A percentile compares a stretch with the other conserved stretches of the same genome.
Evolutionary conservation across 2,329 filamentous ascomycete genomes (phyloP).

Genomic region (Pseudovirgaria hyperparasitica): DNA sequence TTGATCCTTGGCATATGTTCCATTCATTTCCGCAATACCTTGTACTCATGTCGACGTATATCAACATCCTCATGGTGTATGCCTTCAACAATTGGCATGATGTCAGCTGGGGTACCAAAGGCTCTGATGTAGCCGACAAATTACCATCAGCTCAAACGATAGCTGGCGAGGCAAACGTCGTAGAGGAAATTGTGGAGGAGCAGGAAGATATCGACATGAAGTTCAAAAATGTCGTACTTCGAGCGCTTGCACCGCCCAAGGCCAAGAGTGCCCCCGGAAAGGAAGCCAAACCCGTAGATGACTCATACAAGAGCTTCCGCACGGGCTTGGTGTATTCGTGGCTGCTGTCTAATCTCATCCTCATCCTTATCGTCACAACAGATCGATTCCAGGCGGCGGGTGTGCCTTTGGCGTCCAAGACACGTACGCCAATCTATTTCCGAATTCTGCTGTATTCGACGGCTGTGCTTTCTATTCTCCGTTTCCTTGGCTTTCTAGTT

Average conservation of each 20-base stretch:
- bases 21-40: constrained; percentile 85
- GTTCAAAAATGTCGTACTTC: constrained; percentile 84
- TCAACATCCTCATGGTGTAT: constrained; percentile 96
- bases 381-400: constrained; percentile 6
- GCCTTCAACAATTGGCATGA: constrained; percentile 99
- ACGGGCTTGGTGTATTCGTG: constrained; percentile 7
- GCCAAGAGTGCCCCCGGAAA: too few species aligned
- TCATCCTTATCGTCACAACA: constrained; percentile 6
- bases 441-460: constrained; percentile 7
- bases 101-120: constrained; percentile 97
- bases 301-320: constrained; percentile 3
- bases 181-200: constrained; percentile 86
- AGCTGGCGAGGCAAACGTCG: constrained; percentile 70
- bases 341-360: constrained; percentile 7
- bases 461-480: constrained; percentile 5
- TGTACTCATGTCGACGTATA: constrained; percentile 81
- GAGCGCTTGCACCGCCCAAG: constrained; percentile 77
- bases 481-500: constrained; percentile 8
- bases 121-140: constrained; percentile 79
- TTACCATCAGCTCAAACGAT: constrained; percentile 74
- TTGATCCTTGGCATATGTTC: constrained; percentile 98
- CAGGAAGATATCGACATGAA: constrained; percentile 93
- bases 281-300: too few species aligned
- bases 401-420: constrained; percentile 5
- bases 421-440: constrained; percentile 7